Evolutionary conservation across 2,329 filamentous ascomycete species (phyloP), one percentile per base, ranked within the genome.

Genomic region (Botryotinia calthae): DNA sequence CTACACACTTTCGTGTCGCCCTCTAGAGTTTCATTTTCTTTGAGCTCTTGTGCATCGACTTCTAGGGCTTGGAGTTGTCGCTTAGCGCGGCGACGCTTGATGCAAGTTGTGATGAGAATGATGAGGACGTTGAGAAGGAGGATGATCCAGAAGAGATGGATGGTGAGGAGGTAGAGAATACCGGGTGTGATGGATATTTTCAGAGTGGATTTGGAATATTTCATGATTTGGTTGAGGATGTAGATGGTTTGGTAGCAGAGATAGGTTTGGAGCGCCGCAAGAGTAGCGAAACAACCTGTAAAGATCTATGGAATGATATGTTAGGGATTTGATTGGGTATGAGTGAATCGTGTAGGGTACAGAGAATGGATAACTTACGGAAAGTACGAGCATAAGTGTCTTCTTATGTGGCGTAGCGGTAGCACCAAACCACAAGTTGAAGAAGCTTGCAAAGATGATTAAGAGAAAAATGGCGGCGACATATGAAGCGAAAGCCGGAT

Each of bases 291-390:
- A 40, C 31, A 51, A 54, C 14, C 22, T 16, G 46, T 54, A 5
- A 54, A 66, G 22, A 40, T n/a, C 64, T 66, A 22, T 25, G 6
- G 46, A 18, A 4, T n/a, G 31, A 16, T 12, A 3, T 54, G 8
- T 66, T 22, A 66, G 64, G 12, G 2, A 2, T 3, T 40, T 37
- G 1, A n/a, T 18, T 28, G 31, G 20, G 14, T 5, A n/a, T 14
- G 14, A 4, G 16, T 54, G 46, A 5, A n/a, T 40, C 20, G 1
- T 1, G 25, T 10, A n/a, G 20, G 1, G 2, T 1, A n/a, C n/a
- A n/a, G n/a, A n/a, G 6, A 22, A 34, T 46, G 3, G 18, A 1
- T 2, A 34, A 64, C 42, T 64, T 34, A 64, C 42, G 16, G 42
- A 25, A 25, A 64, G 62, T 25, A 20, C 25, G 59, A 62, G 59